phyloP scores from a whole-genome alignment of 306 rosid genomes.

The Canavalia ensiformis region DNA sequence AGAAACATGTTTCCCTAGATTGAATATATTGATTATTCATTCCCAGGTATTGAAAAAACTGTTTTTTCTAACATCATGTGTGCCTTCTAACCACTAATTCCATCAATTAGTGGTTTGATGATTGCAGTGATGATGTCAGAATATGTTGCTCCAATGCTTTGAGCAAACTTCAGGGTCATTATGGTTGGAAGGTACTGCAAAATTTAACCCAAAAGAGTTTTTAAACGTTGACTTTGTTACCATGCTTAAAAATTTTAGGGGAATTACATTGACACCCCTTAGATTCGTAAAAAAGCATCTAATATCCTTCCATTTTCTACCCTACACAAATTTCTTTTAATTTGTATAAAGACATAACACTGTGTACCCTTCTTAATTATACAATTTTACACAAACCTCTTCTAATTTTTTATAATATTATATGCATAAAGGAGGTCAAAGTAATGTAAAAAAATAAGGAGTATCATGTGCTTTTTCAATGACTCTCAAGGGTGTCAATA shows the following conservation, averaged over 20 bases:
- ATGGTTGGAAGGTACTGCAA: constrained; percentile 82
- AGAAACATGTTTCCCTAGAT: constrained; percentile 34
- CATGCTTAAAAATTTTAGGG: constrained; percentile 3
- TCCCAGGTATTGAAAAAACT: neutral
- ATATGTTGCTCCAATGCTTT: constrained; percentile 73
- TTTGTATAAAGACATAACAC: no score
- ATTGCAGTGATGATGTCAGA: constrained; percentile 84
- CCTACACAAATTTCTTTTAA: no score
- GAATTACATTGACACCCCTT: no score
- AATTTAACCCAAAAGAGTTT: neutral
- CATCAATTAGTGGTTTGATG: constrained; percentile 92
- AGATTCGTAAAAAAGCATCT: no score
- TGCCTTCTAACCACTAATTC: constrained; percentile 67
- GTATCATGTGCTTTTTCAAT: no score
- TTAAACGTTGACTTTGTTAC: constrained; percentile 2
- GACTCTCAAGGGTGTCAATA: no score
- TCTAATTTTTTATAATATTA: no score
- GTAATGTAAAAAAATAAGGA: no score
- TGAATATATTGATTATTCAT: constrained; percentile 22
- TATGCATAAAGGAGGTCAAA: no score
- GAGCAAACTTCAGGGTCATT: constrained; percentile 64
- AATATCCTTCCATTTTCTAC: no score
- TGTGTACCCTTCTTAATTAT: no score
- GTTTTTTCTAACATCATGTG: constrained; percentile 44
- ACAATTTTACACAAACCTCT: no score